Evolutionary conservation across 352 stramenopile genomes (phyloP), one percentile per base, ranked within the genome.

Genomic region (Hyaloperonospora brassicae): DNA sequence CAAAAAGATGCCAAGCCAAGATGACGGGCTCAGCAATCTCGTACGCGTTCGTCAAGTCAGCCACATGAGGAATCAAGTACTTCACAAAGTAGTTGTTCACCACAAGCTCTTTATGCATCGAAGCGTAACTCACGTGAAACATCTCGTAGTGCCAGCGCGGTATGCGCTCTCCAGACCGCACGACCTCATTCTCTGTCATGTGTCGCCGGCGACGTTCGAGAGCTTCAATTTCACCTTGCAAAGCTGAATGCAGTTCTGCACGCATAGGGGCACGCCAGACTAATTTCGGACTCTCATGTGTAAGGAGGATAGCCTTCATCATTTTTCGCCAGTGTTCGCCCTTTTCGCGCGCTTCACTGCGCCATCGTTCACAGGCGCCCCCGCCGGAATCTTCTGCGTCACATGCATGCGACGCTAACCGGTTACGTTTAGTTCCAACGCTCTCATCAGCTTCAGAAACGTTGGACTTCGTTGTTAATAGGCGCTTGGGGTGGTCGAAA

Each of bases 61-160:
- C 76, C 17, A 93, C 49, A 30, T 70, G 75, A 5, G 79, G 80
- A 38, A 91, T 86, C 43, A 93, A 55, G 47, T 78, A 73, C 24
- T 89, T 70, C 40, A 93, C 58, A 58, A 91, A 91, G 55, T 90
- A 91, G 9, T 71, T 79, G 45, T 90, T 86, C 47, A 93, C 83
- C 17, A 89, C 53, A 11, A 93, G 64, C 44, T 93, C 80, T 10
- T 68, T 55, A 27, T 89, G 64, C 41, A 91, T 84, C 34, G 83
- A 91, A 23, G 63, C 44, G 47, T 88, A 93, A 21, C 76, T 70
- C 23, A 91, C 77, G 43, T 81, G 76, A 31, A 90, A 91, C 78
- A 89, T 81, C 49, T 93, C 80, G 55, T 89, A 68, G 47, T 90
- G 68, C 83, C 83, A 93, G 2, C 68, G 64, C 0, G 66, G 63